Base-by-base conservation (phyloP, 495 filamentous ascomycete species). In the Schizothecium vesticola region DNA sequence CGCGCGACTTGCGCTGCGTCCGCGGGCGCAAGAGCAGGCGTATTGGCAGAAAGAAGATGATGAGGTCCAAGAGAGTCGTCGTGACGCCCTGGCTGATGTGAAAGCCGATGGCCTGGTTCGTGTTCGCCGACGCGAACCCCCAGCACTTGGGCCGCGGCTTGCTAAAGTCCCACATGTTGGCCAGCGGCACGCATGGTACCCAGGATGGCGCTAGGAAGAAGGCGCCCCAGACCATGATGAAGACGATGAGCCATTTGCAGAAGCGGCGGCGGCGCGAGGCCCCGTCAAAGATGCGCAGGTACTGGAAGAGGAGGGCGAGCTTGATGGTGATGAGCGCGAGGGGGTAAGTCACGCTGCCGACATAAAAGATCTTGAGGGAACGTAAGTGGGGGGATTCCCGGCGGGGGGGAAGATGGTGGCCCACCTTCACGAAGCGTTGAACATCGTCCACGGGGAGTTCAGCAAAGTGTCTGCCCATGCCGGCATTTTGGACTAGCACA, bases 241-340 rank as follows among this genome's bases (percentile, higher is more conserved):
- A 36, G 19, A 69, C 63, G 36, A 76, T 71, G 63, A 67, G 7
- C 63, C 64, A 65, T 2, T 62, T 23, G 43, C 72, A 68, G 61
- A 70, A 63, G 13, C 64, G 66, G 24, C 51, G 61, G 13, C 65
- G 64, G 57, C 71, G 63, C 5, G 59, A 28, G 11, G 68, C 75
- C 29, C 43, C 19, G 7, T 59, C 69, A 55, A 68, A 77, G 56
- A 77, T 66, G 12, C 75, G 73, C 55, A 77, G 66, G 67, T 74
- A 77, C 63, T 77, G 76, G 56, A 73, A 73, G 29, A 77, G 58
- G 26, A 76, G 63, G 11, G 71, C 71, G 11, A 77, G 65, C 65
- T 77, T 77, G 58, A 77, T 75, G 19, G 75, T 65, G 21, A 71
- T 71, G 8, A 71, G 58, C 13, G 76, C 70, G 16, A 74, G 56